Percentiles rank a stretch among this genome's conserved stretches.
These are phyloP conservation scores for Psilocybe mexicana DNA, from an alignment of 1,284 basidiomycete genomes.

Conservation along the genomic window DNA sequence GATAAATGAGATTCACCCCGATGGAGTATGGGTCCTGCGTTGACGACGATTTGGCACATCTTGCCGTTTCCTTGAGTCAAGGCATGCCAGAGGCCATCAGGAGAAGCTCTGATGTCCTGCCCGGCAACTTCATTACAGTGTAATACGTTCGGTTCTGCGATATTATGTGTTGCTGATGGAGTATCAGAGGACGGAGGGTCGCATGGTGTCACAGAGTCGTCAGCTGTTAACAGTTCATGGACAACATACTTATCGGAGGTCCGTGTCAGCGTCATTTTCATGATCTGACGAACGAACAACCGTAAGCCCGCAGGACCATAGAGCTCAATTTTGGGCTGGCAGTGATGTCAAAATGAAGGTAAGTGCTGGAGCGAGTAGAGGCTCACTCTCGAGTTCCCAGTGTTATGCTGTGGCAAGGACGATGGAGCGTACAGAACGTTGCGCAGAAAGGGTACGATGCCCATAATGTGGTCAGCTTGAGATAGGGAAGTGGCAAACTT, in stretches of 20 bases:
- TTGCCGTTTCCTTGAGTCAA: conserved; percentile 41
- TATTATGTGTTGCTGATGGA: conserved; percentile 16
- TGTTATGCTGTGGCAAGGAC: background rate
- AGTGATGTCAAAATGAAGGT: background rate
- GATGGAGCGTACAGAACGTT: conserved; percentile 55
- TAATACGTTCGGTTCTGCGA: conserved; percentile 40
- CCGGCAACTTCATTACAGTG: conserved; percentile 74
- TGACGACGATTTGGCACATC: conserved; percentile 54
- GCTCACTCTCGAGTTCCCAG: background rate
- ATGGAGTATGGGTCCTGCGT: conserved; percentile 81
- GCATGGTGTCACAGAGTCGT: conserved; percentile 53
- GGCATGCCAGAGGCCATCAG: conserved; percentile 72
- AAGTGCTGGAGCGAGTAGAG: background rate
- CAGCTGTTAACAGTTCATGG: conserved; percentile 73
- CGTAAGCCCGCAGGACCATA: conserved; percentile 87
- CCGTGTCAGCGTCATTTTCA: conserved; percentile 69
- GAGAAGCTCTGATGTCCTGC: conserved; percentile 57
- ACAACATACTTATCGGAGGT: conserved; percentile 73
- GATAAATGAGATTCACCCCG: conserved; percentile 53
- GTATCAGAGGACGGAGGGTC: conserved; percentile 34
- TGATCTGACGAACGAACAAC: conserved; percentile 70
- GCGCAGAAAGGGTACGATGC: conserved; percentile 73
- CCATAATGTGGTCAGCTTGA: conserved; percentile 80
- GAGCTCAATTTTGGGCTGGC: conserved; percentile 67
- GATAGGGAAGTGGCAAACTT: background rate